Percentiles rank a stretch among this genome's conserved stretches.
Conservation (phyloP, 2,329 filamentous ascomycete genomes). For the Pseudogymnoascus sp. region DNA sequence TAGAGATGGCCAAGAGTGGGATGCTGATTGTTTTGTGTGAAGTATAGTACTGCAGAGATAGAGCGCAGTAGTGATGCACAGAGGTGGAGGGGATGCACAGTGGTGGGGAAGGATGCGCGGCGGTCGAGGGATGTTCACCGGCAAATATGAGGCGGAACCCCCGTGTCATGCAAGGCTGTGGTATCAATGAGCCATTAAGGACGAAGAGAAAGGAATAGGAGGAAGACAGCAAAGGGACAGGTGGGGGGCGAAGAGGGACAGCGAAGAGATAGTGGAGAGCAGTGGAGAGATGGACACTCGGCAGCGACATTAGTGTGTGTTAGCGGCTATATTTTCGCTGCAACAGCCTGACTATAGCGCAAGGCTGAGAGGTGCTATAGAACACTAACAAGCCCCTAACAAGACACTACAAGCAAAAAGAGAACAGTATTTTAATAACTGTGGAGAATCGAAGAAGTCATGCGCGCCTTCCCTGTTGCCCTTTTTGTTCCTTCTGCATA, state of each 20-base stretch:
- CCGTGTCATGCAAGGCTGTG: constrained; percentile 4
- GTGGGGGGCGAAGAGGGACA: background rate
- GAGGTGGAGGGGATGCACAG: background rate
- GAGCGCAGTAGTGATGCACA: background rate
- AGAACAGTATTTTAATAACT: background rate
- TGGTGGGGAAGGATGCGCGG: background rate
- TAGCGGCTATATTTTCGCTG: background rate
- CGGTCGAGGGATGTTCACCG: background rate
- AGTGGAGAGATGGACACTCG: background rate
- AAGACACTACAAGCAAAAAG: background rate
- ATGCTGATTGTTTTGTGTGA: background rate
- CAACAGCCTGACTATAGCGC: background rate
- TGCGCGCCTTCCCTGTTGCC: background rate
- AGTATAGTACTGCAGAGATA: background rate
- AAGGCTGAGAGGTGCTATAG: background rate
- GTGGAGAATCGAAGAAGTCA: constrained; percentile 5
- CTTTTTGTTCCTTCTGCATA: constrained; percentile 3
- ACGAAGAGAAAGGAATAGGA: background rate
- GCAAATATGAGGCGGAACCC: background rate
- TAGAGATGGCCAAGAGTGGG: background rate
- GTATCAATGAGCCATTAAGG: background rate
- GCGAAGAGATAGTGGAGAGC: background rate
- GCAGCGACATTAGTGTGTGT: background rate
- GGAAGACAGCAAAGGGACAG: background rate
- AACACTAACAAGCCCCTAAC: background rate